Evolutionary conservation across 345 rosid species (phyloP).

Genomic region (Lepidium sativum): DNA sequence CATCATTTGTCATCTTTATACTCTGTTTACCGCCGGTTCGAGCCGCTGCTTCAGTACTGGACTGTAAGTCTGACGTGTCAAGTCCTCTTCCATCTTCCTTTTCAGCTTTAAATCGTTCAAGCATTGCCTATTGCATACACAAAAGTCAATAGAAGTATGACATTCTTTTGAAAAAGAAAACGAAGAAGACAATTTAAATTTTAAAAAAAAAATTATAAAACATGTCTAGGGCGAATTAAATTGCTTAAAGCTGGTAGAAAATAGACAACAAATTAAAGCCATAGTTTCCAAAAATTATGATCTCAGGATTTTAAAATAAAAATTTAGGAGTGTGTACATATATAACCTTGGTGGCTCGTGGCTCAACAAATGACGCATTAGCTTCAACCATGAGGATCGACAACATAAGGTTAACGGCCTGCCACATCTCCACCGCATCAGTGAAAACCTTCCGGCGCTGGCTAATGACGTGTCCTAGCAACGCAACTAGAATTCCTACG

Average conservation of each 20-base stretch:
- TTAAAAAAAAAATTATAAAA: too few species aligned
- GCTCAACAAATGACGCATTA: slow-evolving; percentile 54
- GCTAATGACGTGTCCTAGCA: slow-evolving; percentile 50
- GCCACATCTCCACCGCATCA: slow-evolving; percentile 39
- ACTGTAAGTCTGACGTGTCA: slow-evolving; percentile 12
- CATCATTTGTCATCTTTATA: slow-evolving; percentile 18
- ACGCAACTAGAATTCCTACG: slow-evolving; percentile 28
- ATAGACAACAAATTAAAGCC: neutral
- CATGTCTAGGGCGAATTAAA: neutral
- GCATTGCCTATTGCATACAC: slow-evolving; percentile 31
- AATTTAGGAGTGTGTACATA: neutral
- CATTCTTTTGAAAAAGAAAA: too few species aligned
- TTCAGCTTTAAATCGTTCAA: slow-evolving; percentile 51
- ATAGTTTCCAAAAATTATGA: neutral
- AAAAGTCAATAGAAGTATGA: neutral
- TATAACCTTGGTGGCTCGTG: slow-evolving; percentile 54
- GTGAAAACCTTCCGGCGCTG: slow-evolving; percentile 22
- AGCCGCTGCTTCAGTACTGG: neutral
- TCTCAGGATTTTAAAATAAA: neutral
- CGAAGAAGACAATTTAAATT: too few species aligned
- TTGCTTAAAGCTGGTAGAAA: neutral
- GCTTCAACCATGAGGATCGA: slow-evolving; percentile 38
- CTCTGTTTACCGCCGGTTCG: neutral
- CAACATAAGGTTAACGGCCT: slow-evolving; percentile 40
- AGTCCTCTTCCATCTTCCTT: slow-evolving; percentile 79